These are phyloP conservation scores for Aspergillus affinis DNA, from an alignment of 495 filamentous ascomycete genomes.

Conservation along the genomic window DNA sequence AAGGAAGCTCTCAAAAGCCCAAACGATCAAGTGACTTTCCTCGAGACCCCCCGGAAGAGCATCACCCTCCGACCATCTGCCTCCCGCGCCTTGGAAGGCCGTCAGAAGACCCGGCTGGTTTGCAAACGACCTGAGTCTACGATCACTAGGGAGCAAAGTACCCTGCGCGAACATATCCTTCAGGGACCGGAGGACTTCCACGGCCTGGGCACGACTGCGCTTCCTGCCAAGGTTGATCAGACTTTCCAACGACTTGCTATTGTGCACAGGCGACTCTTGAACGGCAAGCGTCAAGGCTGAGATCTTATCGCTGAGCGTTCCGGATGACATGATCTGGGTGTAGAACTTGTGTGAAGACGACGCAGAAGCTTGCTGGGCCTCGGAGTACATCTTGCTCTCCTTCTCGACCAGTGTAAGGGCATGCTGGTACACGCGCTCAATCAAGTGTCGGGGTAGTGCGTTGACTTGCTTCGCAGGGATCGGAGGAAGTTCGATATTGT, in stretches of 20 bases:
- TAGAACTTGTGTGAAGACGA: constrained; percentile 91
- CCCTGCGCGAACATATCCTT: constrained; percentile 93
- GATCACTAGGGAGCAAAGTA: constrained; percentile 74
- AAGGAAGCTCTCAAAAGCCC: constrained; percentile 94
- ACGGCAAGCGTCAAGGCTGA: constrained; percentile 90
- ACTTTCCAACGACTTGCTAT: constrained; percentile 80
- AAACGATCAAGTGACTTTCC: constrained; percentile 74
- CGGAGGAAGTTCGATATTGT: constrained; percentile 61
- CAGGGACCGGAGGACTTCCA: constrained; percentile 85
- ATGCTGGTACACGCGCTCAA: constrained; percentile 72
- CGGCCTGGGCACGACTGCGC: constrained; percentile 86
- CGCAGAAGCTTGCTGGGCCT: constrained; percentile 48
- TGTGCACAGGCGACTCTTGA: constrained; percentile 94
- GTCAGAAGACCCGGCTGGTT: constrained; percentile 74
- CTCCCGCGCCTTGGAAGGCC: constrained; percentile 56
- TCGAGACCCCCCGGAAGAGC: constrained; percentile 67
- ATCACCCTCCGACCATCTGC: constrained; percentile 64
- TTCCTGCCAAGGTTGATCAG: constrained; percentile 79
- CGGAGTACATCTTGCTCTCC: constrained; percentile 65
- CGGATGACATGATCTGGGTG: constrained; percentile 92
- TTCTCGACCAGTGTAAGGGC: constrained; percentile 71
- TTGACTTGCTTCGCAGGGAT: constrained; percentile 51
- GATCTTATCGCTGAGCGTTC: constrained; percentile 94
- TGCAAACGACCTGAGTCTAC: constrained; percentile 76
- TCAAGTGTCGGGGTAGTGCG: constrained; percentile 53